Percentiles rank a stretch among this genome's conserved stretches.
Conservation (phyloP, 352 stramenopile genomes). For the Phytophthora sojae region DNA sequence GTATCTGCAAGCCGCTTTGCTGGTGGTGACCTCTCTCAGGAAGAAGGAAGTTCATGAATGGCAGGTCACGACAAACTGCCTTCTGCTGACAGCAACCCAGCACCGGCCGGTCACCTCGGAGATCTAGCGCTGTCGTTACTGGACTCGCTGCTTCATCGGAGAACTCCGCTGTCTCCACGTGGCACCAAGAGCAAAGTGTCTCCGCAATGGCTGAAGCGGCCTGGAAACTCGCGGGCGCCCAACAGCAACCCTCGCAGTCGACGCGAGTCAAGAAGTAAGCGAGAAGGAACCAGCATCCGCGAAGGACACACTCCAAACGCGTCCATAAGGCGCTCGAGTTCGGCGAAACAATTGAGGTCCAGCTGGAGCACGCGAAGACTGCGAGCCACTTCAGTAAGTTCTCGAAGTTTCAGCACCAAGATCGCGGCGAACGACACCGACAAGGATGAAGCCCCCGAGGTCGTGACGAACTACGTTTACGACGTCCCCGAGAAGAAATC, state of each 20-base stretch:
- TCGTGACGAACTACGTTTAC: conserved; percentile 42
- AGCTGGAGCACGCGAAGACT: conserved; percentile 14
- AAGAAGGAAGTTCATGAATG: conserved; percentile 14
- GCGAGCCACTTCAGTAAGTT: neutral
- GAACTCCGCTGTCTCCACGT: conserved; percentile 4
- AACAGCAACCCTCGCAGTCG: conserved; percentile 9
- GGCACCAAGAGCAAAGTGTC: conserved; percentile 19
- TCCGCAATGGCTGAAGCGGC: conserved; percentile 10
- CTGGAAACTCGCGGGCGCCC: conserved; percentile 10
- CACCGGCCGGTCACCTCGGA: conserved; percentile 12
- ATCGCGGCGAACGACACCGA: conserved; percentile 10
- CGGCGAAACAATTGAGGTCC: conserved; percentile 10
- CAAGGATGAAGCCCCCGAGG: conserved; percentile 30
- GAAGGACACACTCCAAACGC: conserved; percentile 8
- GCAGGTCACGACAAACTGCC: conserved; percentile 16
- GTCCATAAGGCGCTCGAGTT: conserved; percentile 21
- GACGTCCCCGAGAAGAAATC: conserved; percentile 37
- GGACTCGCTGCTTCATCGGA: conserved; percentile 24
- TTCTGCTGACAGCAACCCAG: conserved; percentile 8
- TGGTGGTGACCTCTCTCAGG: neutral
- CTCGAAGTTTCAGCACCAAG: conserved; percentile 21
- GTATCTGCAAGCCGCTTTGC: neutral
- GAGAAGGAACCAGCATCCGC: conserved; percentile 16
- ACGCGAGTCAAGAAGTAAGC: conserved; percentile 17
- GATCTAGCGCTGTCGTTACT: conserved; percentile 22